Conservation (phyloP, 2,329 filamentous ascomycete genomes). For the Mollisia scopiformis region DNA sequence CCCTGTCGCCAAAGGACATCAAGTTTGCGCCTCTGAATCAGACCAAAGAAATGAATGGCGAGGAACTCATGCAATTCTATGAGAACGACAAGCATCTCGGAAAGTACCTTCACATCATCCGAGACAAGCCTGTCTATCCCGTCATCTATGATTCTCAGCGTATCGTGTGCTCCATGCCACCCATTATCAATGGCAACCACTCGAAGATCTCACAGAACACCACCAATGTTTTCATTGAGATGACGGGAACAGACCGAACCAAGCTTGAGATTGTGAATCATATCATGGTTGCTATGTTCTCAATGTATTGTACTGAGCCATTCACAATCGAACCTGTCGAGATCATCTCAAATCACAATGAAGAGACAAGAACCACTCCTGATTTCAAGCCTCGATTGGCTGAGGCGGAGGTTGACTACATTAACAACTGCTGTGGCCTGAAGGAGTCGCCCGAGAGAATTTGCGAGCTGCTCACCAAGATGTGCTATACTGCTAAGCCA, state of each 20-base stretch:
- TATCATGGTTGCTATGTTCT: conserved; percentile 98
- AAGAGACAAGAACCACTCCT: conserved; percentile 78
- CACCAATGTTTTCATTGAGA: conserved; percentile 94
- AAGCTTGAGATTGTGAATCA: conserved; percentile 96
- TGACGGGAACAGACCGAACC: conserved; percentile 92
- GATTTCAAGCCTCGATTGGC: conserved; percentile 76
- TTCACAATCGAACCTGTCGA: conserved; percentile 95
- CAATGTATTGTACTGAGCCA: conserved; percentile 80
- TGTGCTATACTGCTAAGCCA: conserved; percentile 83
- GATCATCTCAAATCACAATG: conserved; percentile 90
- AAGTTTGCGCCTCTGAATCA: conserved; percentile 91
- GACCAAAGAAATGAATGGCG: conserved; percentile 81
- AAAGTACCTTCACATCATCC: conserved; percentile 90
- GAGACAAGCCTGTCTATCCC: conserved; percentile 90
- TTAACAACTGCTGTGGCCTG: conserved; percentile 91
- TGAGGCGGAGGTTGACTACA: conserved; percentile 86
- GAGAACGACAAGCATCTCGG: conserved; percentile 92
- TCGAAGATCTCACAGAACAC: conserved; percentile 94
- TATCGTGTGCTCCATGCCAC: conserved; percentile 88
- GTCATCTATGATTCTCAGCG: conserved; percentile 91
- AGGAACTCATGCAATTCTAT: conserved; percentile 92
- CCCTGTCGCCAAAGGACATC: conserved; percentile 87
- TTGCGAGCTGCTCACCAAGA: conserved; percentile 80
- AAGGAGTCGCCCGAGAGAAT: conserved; percentile 74
- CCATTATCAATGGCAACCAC: conserved; percentile 96